Conservation (phyloP, 139 green algal species). For the Gonium pectorale region DNA sequence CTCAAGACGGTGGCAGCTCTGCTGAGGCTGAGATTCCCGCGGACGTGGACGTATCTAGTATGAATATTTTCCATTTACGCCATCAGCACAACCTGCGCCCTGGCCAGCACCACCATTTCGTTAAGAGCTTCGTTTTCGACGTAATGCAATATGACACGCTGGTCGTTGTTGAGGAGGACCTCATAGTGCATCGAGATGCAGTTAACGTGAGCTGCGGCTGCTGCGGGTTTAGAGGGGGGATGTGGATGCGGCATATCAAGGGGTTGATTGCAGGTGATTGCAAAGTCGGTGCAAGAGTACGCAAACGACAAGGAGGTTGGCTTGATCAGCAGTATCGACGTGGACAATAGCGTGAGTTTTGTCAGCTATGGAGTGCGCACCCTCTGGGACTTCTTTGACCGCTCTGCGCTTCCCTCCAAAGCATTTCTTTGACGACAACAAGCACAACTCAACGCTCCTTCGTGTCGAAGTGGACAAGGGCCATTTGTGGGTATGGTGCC, state of each 20-base stretch:
- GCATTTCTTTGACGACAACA: neutral
- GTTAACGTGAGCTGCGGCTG: neutral
- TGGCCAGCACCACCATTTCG: slow-evolving; percentile 19
- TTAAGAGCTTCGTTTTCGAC: slow-evolving; percentile 16
- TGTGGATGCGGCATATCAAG: neutral
- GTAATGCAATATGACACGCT: slow-evolving; percentile 6
- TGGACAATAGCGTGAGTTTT: neutral
- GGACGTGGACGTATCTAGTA: no score
- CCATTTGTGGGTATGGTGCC: slow-evolving; percentile 6
- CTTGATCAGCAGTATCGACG: neutral
- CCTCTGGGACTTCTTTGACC: no score
- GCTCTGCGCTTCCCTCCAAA: no score
- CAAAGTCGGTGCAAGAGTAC: neutral
- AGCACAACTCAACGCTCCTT: neutral
- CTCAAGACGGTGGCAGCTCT: no score
- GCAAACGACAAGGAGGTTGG: neutral
- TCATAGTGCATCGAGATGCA: neutral
- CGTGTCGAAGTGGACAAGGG: neutral
- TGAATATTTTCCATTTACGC: no score
- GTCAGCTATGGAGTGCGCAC: no score
- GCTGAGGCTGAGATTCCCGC: no score
- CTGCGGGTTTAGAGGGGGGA: neutral
- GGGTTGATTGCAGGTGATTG: neutral
- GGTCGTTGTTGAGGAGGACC: slow-evolving; percentile 18
- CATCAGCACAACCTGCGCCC: no score